A percentile compares a stretch with the other conserved stretches of the same genome.
phyloP scores from a whole-genome alignment of 2,329 filamentous ascomycete species.

The Niveomyces coronatus region DNA sequence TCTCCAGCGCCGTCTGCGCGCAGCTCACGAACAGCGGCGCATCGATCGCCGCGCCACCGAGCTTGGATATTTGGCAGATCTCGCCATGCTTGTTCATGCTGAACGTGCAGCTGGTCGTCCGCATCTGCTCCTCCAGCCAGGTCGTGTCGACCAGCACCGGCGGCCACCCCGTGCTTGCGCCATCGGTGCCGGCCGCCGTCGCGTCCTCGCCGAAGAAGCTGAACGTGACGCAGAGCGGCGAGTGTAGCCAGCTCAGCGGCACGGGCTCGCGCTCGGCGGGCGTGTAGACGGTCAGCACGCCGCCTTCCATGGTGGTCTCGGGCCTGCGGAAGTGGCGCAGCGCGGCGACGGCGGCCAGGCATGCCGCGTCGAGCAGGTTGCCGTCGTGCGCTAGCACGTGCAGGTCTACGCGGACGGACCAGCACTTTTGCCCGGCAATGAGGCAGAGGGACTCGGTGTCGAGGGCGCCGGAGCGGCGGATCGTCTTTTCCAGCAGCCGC shows the following conservation, averaged over 20 bases:
- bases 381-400: slow-evolving; percentile 89
- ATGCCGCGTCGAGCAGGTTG: slow-evolving; percentile 76
- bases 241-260: slow-evolving; percentile 80
- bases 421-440: slow-evolving; percentile 81
- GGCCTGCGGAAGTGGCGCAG: slow-evolving; percentile 86
- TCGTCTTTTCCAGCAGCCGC: slow-evolving; percentile 83
- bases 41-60: slow-evolving; percentile 74
- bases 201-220: slow-evolving; percentile 69
- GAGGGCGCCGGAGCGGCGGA: slow-evolving; percentile 82
- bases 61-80: slow-evolving; percentile 83
- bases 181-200: slow-evolving; percentile 29
- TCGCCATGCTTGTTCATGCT: slow-evolving; percentile 85
- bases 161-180: no score
- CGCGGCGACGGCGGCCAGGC: slow-evolving; percentile 77
- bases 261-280: slow-evolving; percentile 81
- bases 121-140: slow-evolving; percentile 65
- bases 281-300: slow-evolving; percentile 74
- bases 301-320: slow-evolving; percentile 78
- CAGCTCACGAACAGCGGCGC: slow-evolving; percentile 69
- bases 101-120: slow-evolving; percentile 64
- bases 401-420: slow-evolving; percentile 81
- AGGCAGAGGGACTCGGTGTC: slow-evolving; percentile 96
- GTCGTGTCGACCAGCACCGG: slow-evolving; percentile 59
- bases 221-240: slow-evolving; percentile 85
- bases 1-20: slow-evolving; percentile 61